phyloP scores from a whole-genome alignment of 2,329 filamentous ascomycete species.

The Aureobasidium sp. region DNA sequence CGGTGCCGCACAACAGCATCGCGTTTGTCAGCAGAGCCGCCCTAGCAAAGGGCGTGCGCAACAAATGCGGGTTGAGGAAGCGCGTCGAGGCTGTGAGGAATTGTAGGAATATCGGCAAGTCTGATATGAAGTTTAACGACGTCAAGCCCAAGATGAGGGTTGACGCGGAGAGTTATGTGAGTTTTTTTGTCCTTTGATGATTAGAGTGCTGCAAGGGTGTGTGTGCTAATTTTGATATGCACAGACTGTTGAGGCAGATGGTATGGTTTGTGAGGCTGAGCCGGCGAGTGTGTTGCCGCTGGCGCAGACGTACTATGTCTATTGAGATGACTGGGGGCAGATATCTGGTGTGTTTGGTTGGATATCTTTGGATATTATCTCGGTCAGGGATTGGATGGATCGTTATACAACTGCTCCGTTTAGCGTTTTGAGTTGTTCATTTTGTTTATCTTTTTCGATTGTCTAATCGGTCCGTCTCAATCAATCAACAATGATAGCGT shows the following conservation, averaged over 20 bases:
- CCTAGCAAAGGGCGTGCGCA: slow-evolving; percentile 56
- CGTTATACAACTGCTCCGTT: too few species aligned
- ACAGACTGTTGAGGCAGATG: slow-evolving; percentile 71
- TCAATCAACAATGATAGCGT: too few species aligned
- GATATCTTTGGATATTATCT: background rate
- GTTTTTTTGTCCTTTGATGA: slow-evolving; percentile 19
- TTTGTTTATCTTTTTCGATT: too few species aligned
- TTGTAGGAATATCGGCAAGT: slow-evolving; percentile 68
- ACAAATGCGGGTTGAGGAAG: slow-evolving; percentile 67
- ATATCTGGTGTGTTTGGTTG: background rate
- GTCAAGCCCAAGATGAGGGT: slow-evolving; percentile 78
- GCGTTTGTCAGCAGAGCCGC: slow-evolving; percentile 74
- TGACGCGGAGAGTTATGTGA: slow-evolving; percentile 76
- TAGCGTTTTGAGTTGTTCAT: too few species aligned
- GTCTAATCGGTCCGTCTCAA: too few species aligned
- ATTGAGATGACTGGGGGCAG: slow-evolving; percentile 26
- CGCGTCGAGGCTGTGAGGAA: slow-evolving; percentile 69
- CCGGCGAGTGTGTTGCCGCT: slow-evolving; percentile 64
- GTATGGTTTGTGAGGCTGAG: slow-evolving; percentile 61
- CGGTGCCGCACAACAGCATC: slow-evolving; percentile 63
- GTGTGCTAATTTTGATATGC: slow-evolving; percentile 15
- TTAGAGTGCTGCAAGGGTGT: background rate
- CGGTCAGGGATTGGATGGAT: too few species aligned
- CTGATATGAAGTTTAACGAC: slow-evolving; percentile 86
- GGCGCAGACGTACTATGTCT: slow-evolving; percentile 69